Evolutionary conservation across 202 grass and related monocot species (phyloP), one percentile per base, ranked within the genome.

Genomic region (Carex arenaria): DNA sequence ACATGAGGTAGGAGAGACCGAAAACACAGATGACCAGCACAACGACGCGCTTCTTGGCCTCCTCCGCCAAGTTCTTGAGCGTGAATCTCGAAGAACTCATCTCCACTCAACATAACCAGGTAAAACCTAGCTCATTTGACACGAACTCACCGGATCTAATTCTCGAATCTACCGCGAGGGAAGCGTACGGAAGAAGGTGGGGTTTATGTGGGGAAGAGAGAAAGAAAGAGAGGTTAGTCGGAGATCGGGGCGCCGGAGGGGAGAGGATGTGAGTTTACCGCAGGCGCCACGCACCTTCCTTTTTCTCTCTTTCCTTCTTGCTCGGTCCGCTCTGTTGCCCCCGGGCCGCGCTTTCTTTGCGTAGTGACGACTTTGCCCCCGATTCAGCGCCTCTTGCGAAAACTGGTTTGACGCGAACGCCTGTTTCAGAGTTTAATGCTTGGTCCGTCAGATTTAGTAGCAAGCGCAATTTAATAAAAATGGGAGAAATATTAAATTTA

Each of bases 11-110:
- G 64, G 95, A 90, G 67, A 98, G 87, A 0, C 95, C 95, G 63
- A 92, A 90, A 69, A 89, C 86, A 85, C 92, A 93, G 67, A 98
- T 85, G 78, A 98, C 88, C 51, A 98, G 86, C 80, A 98, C 80
- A 53, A 98, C 89, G 83, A 89, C 82, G 49, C 93, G 95, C 86
- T 98, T 95, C 95, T 98, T 98, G 82, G 90, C 95, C 89, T 98
- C 95, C 72, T 95, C 95, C 63, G 56, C 91, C 67, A 98, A 85
- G 86, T 91, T 91, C 52, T 87, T 88, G 55, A 88, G 42, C 80
- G 95, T 90, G 57, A 81, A 87, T 70, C 82, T 69, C 82, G 82
- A 85, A 31, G 65, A 52, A 73, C 31, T 73, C 22, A 56, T 88
- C 15, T 47, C 66, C 76, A 61, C 53, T 45, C 47, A 49, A 40